Base-by-base conservation (phyloP, 163 green algal genomes). In the Scenedesmus sp. region DNA sequence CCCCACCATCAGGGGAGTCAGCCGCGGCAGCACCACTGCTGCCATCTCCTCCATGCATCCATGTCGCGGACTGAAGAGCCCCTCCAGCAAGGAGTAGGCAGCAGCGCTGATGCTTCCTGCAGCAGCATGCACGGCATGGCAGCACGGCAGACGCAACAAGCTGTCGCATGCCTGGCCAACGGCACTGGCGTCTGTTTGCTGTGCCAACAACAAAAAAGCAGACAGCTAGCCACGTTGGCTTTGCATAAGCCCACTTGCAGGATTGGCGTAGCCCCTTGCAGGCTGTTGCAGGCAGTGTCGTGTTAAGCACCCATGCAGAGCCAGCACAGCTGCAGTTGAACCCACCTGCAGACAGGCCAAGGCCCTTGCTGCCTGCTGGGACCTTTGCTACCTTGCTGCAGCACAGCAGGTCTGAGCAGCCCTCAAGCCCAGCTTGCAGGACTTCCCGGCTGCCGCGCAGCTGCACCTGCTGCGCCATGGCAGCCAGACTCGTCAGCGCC, bases 1-100 rank as follows among this genome's bases (percentile, higher is more conserved):
- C 2, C 91, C 93, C 51, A 97, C 59, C 43, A 96, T 76, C 15
- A 89, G 53, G 4, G 93, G 91, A 20, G 93, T 92, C 49, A 97
- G 91, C 20, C 90, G 86, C 37, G 94, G 92, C 81, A 96, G 90
- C 35, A 97, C 81, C 30, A 89, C 70, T 16, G 92, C 91, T 30
- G 90, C 86, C 6, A 85, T 92, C 3, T 93, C 90, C 4, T 78
- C 42, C n/a, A 94, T 53, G 68, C 40, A 81, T 6, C 93, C 94
- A 86, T 97, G 95, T 15, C 81, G 56, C 12, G 91, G 84, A 18
- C 93, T 46, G 84, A 97, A 46, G 18, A 96, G 73, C 0, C 82
- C 51, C 42, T 83, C 46, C 83, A 97, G 89, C 53, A 94, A 42
- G 9, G 78, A 40, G 81, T 93, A 95, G 3, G 89, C 90, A 1